Evolutionary conservation across 169 alveolate species (phyloP), one percentile per base, ranked within the genome.

Genomic region (Cryptosporidium sp.): DNA sequence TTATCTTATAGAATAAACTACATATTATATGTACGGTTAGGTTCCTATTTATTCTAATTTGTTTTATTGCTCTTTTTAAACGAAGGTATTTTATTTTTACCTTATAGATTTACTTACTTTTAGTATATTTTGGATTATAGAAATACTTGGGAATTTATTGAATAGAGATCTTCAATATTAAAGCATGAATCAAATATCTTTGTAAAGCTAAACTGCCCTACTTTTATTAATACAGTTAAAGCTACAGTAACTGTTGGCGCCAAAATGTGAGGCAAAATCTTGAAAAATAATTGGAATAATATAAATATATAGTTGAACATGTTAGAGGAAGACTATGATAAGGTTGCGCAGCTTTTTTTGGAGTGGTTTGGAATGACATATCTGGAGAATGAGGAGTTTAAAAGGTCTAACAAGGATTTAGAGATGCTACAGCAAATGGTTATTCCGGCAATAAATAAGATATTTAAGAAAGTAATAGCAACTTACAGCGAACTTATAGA

Each of bases 281-380:
- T 70, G 84, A 39, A 45, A 70, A 70, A 9, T 44, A 21, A 45
- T 14, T 4, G 26, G 51, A 3, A 3, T 70, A 4, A 29, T 70
- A 21, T 70, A 21, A 51, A 7, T 18, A 26, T 23, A 39, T 52
- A 9, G 21, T 58, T 48, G 0, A 21, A 44, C 16, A 69, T 69
- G 58, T 23, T 42, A 21, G 84, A 69, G 62, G 86, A 73, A 26
- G 86, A 73, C 18, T 56, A 56, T 33, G 62, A 31, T 37, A 73
- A n/a, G 62, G 35, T 31, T 31, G 72, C 21, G 37, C 44, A 62
- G 52, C 70, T 73, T 2, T 73, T 73, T 73, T 52, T 42, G 70
- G 86, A 73, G 18, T 60, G 26, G 39, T 73, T 73, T 73, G 86
- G 86, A n/a, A 58, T 44, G 12, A 37, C 86, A 26, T 18, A 73